Conservation (phyloP, 768 basidiomycete species). For the Imleria badia region DNA sequence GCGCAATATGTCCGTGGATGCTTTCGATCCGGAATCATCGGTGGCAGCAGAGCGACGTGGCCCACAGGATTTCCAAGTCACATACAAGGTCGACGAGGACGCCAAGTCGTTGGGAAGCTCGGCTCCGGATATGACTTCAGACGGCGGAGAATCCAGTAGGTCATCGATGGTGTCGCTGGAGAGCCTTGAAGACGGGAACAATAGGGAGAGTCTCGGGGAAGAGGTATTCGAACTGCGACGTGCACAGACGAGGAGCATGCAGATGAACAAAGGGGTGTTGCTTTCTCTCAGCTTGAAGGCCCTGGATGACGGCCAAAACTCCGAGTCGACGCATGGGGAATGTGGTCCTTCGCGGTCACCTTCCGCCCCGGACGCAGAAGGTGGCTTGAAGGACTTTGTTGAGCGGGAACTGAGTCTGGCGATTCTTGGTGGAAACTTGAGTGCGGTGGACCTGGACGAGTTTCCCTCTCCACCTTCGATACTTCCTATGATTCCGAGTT, state of each 20-base stretch:
- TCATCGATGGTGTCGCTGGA: conserved; percentile 25
- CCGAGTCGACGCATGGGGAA: conserved; percentile 2
- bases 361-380: not conserved
- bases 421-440: conserved; percentile 37
- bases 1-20: not conserved
- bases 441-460: conserved; percentile 43
- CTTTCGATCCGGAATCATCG: not conserved
- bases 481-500: conserved; percentile 32
- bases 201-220: conserved; percentile 23
- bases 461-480: conserved; percentile 46
- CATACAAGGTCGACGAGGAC: conserved; percentile 12
- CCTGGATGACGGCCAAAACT: not conserved
- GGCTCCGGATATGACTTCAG: conserved; percentile 26
- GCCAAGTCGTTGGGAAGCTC: conserved; percentile 18
- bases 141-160: conserved; percentile 23
- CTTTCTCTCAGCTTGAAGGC: conserved; percentile 31
- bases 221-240: conserved; percentile 45
- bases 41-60: not conserved
- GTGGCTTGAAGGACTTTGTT: conserved; percentile 12
- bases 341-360: conserved; percentile 3
- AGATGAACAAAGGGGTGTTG: conserved; percentile 48
- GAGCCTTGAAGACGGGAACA: conserved; percentile 17
- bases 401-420: conserved; percentile 18
- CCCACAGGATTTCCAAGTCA: not conserved
- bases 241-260: conserved; percentile 50